phyloP scores from a whole-genome alignment of 345 rosid species.

The Raphanus raphanistrum region DNA sequence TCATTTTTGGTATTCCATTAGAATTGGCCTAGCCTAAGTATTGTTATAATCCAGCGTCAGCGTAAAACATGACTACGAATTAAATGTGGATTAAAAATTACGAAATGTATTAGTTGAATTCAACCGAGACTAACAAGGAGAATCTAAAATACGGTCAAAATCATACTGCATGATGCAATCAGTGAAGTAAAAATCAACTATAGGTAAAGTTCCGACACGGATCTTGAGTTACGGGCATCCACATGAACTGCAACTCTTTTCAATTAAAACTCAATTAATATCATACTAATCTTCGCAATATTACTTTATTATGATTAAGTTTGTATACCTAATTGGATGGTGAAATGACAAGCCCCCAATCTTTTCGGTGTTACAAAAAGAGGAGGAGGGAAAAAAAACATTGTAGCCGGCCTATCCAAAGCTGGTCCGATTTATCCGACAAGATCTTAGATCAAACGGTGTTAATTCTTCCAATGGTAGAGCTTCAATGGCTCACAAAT shows the following conservation, averaged over 20 bases:
- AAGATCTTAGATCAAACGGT: background rate
- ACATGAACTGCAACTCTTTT: slow-evolving; percentile 13
- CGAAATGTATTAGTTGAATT: background rate
- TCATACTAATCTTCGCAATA: background rate
- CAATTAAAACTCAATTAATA: background rate
- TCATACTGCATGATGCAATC: background rate
- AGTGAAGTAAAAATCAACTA: background rate
- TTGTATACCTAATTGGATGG: background rate
- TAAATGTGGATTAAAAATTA: slow-evolving; percentile 19
- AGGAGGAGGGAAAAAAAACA: slow-evolving; percentile 25
- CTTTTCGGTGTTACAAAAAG: slow-evolving; percentile 27
- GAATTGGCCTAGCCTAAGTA: too few species aligned
- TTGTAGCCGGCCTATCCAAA: slow-evolving; percentile 19
- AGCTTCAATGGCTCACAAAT: background rate
- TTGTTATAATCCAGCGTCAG: slow-evolving; percentile 3
- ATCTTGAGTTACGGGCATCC: slow-evolving; percentile 34
- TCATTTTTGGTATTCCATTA: too few species aligned
- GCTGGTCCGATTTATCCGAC: background rate
- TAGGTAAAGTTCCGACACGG: slow-evolving; percentile 20
- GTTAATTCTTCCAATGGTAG: background rate
- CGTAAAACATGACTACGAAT: slow-evolving; percentile 16
- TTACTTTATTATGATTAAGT: background rate
- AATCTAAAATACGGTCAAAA: slow-evolving; percentile 14
- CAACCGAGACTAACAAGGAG: background rate
- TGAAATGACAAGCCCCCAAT: slow-evolving; percentile 24